Base-by-base conservation (phyloP, 2,329 filamentous ascomycete species). In the Arthrobotrys musiformis region DNA sequence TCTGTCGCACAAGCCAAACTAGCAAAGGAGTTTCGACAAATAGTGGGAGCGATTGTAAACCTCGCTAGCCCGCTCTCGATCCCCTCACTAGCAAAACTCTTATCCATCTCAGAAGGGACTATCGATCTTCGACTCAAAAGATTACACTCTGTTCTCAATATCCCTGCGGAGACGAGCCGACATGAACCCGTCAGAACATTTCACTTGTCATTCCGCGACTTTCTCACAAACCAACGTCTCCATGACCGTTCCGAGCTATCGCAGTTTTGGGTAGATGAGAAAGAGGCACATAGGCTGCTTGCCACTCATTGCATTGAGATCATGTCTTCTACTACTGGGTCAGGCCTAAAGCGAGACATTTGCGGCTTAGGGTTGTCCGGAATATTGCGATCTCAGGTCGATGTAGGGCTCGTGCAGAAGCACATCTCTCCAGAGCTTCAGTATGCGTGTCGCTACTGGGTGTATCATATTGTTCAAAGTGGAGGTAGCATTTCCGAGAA, bases 301-400 rank as follows among this genome's bases (percentile, higher is more conserved):
- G 50, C 62, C 19, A 61, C n/a, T 6, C 60, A 30, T 17, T 74
- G 70, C 19, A 64, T 86, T n/a, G 52, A 83, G 37, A 76, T 85
- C 0, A 82, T 85, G 81, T 82, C 81, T n/a, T n/a, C n/a, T 61
- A 28, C 26, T 28, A 22, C 37, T 30, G 37, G 19, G n/a, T n/a
- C n/a, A 13, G 46, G 46, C 22, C 79, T 83, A 40, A 44, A 66
- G 19, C 17, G 24, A 24, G 42, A 67, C 17, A 68, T 68, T 1
- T 68, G 46, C 46, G 35, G 19, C 22, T 35, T 68, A 19, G 11
- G n/a, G 2, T 30, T 28, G 2, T 22, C 40, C 8, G 46, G 50
- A 58, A 56, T 24, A 30, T n/a, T 56, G 4, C 46, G 46, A 19
- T 54, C 63, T 9, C 46, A 68, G 19, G 58, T 68, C n/a, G 46